Evolutionary conservation across 306 rosid species (phyloP).

Genomic region (Lathyrus oleraceus): DNA sequence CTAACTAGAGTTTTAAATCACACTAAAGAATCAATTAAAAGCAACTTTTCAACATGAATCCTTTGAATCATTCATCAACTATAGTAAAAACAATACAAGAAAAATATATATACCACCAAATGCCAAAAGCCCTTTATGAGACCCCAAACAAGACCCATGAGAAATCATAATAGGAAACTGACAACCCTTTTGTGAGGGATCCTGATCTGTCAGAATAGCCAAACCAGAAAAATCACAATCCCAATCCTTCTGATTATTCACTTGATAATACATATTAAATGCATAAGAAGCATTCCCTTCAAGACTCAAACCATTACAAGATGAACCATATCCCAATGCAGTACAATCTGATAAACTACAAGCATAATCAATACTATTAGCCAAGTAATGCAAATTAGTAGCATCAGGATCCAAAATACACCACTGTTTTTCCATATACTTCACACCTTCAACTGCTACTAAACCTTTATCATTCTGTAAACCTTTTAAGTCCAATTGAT

Average conservation of each 20-base stretch:
- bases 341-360: constrained; percentile 82
- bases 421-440: constrained; percentile 62
- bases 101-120: constrained; percentile 33
- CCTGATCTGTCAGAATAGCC: constrained; percentile 39
- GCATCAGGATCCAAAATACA: constrained; percentile 65
- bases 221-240: constrained; percentile 51
- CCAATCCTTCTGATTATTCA: constrained; percentile 49
- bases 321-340: constrained; percentile 82
- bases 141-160: constrained; percentile 39
- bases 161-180: constrained; percentile 69
- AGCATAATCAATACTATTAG: constrained; percentile 65
- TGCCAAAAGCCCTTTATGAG: constrained; percentile 29
- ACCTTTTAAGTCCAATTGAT: constrained; percentile 67
- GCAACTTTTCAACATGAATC: neutral
- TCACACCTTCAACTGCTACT: constrained; percentile 63
- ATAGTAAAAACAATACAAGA: constrained; percentile 41
- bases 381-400: constrained; percentile 46
- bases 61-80: constrained; percentile 20
- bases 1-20: neutral
- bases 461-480: constrained; percentile 41
- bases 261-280: constrained; percentile 74
- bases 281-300: constrained; percentile 77
- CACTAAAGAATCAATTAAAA: neutral
- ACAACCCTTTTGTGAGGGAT: constrained; percentile 72
- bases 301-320: constrained; percentile 63